Evolutionary conservation across 1,139 yeast genomes (phyloP).

Genomic region (Wickerhamomyces sp.): DNA sequence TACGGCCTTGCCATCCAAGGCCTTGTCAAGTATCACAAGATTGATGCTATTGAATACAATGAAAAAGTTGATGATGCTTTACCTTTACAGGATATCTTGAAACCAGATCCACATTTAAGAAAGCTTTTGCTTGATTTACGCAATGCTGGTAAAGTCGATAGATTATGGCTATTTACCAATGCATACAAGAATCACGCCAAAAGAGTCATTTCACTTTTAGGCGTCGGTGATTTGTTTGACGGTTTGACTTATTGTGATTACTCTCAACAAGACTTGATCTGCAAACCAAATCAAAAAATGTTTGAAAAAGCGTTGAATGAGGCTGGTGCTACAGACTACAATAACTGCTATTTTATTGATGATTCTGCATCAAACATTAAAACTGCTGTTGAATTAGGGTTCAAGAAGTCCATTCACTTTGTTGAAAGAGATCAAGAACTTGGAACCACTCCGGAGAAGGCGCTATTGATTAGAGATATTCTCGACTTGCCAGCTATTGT

Average conservation of each 20-base stretch:
- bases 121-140: conserved; percentile 45
- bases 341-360: conserved; percentile 67
- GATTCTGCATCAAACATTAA: conserved; percentile 67
- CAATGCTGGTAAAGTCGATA: conserved; percentile 42
- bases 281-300: conserved; percentile 77
- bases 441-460: conserved; percentile 35
- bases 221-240: conserved; percentile 86
- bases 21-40: conserved; percentile 71
- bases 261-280: conserved; percentile 55
- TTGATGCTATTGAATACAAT: conserved; percentile 88
- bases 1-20: conserved; percentile 96
- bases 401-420: conserved; percentile 37
- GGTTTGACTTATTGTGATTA: conserved; percentile 94
- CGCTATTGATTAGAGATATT: conserved; percentile 40
- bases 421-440: conserved; percentile 35
- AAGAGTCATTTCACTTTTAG: conserved; percentile 71
- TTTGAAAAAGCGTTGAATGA: conserved; percentile 53
- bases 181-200: conserved; percentile 90
- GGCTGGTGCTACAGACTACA: conserved; percentile 47
- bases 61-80: conserved; percentile 85
- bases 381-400: conserved; percentile 40
- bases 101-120: conserved; percentile 54
- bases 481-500: conserved; percentile 41
- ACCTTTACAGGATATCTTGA: conserved; percentile 71
- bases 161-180: conserved; percentile 87